These are phyloP conservation scores for Malassezia arunalokei DNA, from an alignment of 1,284 basidiomycete species.

Conservation along the genomic window DNA sequence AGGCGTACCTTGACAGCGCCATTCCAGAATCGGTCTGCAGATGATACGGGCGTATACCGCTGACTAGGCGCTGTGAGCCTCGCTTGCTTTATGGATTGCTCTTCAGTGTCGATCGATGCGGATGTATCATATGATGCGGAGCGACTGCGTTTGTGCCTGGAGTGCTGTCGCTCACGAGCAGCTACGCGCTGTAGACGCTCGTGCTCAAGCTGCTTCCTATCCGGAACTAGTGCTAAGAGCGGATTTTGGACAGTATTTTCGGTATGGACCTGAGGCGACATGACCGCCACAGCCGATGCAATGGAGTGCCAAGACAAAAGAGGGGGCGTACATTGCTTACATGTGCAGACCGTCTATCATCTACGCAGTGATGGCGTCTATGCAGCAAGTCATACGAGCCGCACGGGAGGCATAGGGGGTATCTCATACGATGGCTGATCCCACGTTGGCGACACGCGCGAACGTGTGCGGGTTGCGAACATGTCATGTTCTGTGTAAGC, in stretches of 20 bases:
- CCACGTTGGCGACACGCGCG: neutral
- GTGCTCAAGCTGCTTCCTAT: conserved; percentile 28
- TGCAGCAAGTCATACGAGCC: conserved; percentile 1
- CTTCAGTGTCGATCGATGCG: too few relatives aligned
- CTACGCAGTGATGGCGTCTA: neutral
- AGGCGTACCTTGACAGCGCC: conserved; percentile 29
- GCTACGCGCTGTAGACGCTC: conserved; percentile 26
- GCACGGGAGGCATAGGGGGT: conserved; percentile 8
- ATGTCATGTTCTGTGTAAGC: conserved; percentile 11
- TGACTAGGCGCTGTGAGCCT: neutral
- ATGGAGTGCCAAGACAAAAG: neutral
- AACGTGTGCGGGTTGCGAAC: conserved; percentile 11
- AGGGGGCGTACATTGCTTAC: neutral
- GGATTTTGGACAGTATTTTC: neutral
- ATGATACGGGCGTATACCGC: conserved; percentile 16
- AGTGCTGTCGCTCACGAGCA: conserved; percentile 10
- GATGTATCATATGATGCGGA: neutral
- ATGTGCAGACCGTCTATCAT: neutral
- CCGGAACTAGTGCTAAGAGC: conserved; percentile 17
- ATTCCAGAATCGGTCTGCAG: conserved; percentile 26
- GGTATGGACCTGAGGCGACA: neutral
- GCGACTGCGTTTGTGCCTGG: neutral
- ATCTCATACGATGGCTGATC: neutral
- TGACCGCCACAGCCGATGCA: neutral
- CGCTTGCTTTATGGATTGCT: too few relatives aligned